Conservation (phyloP, 108 stramenopile species). For the Cyclostephanos invisitatus region DNA sequence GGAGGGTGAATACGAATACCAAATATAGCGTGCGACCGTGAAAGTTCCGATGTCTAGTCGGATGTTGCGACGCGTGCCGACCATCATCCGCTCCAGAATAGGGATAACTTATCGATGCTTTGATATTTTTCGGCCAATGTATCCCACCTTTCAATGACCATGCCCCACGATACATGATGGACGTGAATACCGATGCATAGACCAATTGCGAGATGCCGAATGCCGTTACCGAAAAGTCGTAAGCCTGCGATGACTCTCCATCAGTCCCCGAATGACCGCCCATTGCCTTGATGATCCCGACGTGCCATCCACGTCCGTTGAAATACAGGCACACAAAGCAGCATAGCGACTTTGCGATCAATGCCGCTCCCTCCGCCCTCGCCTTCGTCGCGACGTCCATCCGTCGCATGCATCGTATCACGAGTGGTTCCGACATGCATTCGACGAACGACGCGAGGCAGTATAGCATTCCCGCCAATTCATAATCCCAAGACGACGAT, state of each 20-base stretch:
- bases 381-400: constrained; percentile 66
- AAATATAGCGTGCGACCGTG: constrained; percentile 54
- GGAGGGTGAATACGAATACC: constrained; percentile 66
- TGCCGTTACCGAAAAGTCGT: constrained; percentile 57
- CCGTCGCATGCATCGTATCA: constrained; percentile 62
- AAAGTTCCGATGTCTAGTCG: constrained; percentile 17
- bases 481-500: constrained; percentile 77
- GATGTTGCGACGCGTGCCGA: background rate
- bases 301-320: background rate
- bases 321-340: constrained; percentile 47
- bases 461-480: constrained; percentile 74
- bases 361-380: constrained; percentile 75
- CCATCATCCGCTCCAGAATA: constrained; percentile 6
- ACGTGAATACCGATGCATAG: constrained; percentile 60
- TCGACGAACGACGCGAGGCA: constrained; percentile 78
- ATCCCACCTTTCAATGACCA: constrained; percentile 23
- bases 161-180: constrained; percentile 52
- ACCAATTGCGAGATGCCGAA: constrained; percentile 84
- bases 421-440: constrained; percentile 71
- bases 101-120: constrained; percentile 8
- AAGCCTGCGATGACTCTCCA: constrained; percentile 8
- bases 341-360: constrained; percentile 58
- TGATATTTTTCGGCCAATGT: constrained; percentile 38
- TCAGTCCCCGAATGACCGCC: background rate
- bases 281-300: background rate